Base-by-base conservation (phyloP, 345 rosid species). In the Gossypium herbaceum region DNA sequence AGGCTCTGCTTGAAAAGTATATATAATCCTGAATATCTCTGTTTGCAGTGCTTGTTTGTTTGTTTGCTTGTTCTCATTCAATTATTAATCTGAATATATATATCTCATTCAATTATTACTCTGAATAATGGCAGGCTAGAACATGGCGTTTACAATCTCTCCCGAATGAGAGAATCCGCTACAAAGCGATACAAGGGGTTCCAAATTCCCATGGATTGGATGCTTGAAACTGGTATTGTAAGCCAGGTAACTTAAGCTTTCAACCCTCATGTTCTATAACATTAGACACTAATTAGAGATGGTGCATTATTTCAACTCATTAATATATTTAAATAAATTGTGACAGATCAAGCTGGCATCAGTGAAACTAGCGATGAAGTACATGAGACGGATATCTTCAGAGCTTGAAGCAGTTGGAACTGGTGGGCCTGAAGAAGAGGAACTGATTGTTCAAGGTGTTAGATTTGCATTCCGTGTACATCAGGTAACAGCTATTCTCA, bases 381-480 rank as follows among this genome's bases (percentile, higher is more conserved):
- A 87, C 84, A 93, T 96, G 99, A 96, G 83, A 83, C 85, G 99
- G 79, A 97, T 93, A 15, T 93, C 99, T 0, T 94, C 98, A 0
- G 97, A 90, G 80, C 94, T 93, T 0, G 94, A 93, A 81, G 77
- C 77, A 9, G 89, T 83, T 9, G 90, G 79, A 1, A 85, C 93
- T 12, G 84, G 89, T 12, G 84, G 89, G 1, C 91, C 93, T 1
- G 99, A 95, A 80, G 98, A 96, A 82, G 99, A 96, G 73, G 99
- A 96, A 80, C 86, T 96, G 45, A 88, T 96, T 2, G 93, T 96
- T 12, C 97, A 96, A 84, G 94, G 98, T 0, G 99, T 96, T 52
- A 66, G 97, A 74, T 96, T 93, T 12, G 99, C 99, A 0, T 96
- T 96, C 86, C 96, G 99, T 48, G 99, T 93, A 10, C 99, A 96